Percentiles rank a stretch among this genome's conserved stretches.
Evolutionary conservation across 176 grass and related monocot species (phyloP).

Genomic region (Zea mays): Zm-B73-REFERENCE-NAM-5.0 NC_050102.1:108556001-108556500

Average conservation of each 20-base stretch:
- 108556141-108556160: slow-evolving; percentile 52
- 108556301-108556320: slow-evolving; percentile 76
- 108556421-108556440: slow-evolving; percentile 77
- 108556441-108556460: slow-evolving; percentile 61
- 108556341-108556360: slow-evolving; percentile 33
- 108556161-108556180: slow-evolving; percentile 48
- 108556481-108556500: slow-evolving; percentile 26
- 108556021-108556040: slow-evolving; percentile 55
- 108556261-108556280: slow-evolving; percentile 51
- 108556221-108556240: slow-evolving; percentile 70
- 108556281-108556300: slow-evolving; percentile 52
- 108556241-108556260: slow-evolving; percentile 50
- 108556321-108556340: slow-evolving; percentile 63
- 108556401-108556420: slow-evolving; percentile 53
- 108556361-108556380: slow-evolving; percentile 29
- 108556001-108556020: slow-evolving; percentile 60
- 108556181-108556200: slow-evolving; percentile 43
- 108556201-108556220: slow-evolving; percentile 44
- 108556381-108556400: slow-evolving; percentile 35
- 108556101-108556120: slow-evolving; percentile 9
- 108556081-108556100: slow-evolving; percentile 71
- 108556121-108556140: slow-evolving; percentile 57
- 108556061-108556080: slow-evolving; percentile 53
- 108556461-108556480: neutral
- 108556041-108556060: slow-evolving; percentile 60